phyloP scores from a whole-genome alignment of 176 grass and related monocot genomes.

The Oropetium thomaeum region DNA sequence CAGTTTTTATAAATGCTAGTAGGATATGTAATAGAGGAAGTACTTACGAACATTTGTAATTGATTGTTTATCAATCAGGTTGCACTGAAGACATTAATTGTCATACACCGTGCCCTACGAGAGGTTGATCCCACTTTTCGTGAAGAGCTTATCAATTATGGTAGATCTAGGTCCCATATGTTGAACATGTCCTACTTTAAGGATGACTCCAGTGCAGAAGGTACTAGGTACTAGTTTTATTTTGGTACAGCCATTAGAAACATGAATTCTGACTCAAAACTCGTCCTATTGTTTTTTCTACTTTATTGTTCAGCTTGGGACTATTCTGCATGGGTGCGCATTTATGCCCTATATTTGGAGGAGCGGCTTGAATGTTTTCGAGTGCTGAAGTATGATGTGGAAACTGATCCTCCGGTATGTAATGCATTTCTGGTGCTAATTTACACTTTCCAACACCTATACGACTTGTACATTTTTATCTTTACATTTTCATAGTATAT shows the following conservation, averaged over 20 bases:
- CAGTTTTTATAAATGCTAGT: neutral
- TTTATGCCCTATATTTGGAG: conserved; percentile 95
- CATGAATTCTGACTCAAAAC: conserved; percentile 16
- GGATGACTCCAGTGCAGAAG: conserved; percentile 95
- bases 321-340: conserved; percentile 93
- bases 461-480: neutral
- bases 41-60: conserved; percentile 23
- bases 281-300: conserved; percentile 28
- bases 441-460: neutral
- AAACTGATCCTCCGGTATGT: conserved; percentile 91
- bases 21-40: neutral
- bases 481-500: neutral
- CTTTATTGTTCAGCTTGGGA: conserved; percentile 80
- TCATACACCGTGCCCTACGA: conserved; percentile 88
- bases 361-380: conserved; percentile 97
- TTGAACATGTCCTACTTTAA: conserved; percentile 97
- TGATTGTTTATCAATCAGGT: conserved; percentile 52
- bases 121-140: conserved; percentile 97
- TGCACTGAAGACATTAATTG: conserved; percentile 94
- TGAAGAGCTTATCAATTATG: conserved; percentile 98
- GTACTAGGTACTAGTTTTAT: conserved; percentile 45
- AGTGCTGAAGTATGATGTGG: conserved; percentile 92
- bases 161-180: conserved; percentile 93
- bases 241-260: conserved; percentile 16
- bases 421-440: neutral